phyloP scores from a whole-genome alignment of 768 basidiomycete species.

The Leccinum subtestaceum region DNA sequence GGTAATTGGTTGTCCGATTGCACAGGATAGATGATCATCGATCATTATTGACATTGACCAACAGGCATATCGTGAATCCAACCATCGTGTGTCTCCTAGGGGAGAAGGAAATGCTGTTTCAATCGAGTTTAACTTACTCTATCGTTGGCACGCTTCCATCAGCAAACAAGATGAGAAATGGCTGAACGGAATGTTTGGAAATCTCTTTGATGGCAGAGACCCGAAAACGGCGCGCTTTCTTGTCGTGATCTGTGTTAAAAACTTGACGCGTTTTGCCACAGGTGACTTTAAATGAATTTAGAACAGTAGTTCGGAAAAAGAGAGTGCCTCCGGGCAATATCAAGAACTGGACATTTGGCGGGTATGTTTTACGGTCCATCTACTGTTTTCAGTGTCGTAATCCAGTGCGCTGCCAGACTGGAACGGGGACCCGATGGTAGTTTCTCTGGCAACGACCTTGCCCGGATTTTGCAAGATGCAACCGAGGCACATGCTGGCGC shows the following conservation, averaged over 20 bases:
- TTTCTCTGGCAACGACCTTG: constrained; percentile 64
- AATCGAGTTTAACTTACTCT: constrained; percentile 65
- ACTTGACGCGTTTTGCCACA: constrained; percentile 1
- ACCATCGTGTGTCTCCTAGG: constrained; percentile 54
- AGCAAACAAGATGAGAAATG: constrained; percentile 54
- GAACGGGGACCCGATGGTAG: constrained; percentile 47
- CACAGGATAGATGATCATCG: not conserved
- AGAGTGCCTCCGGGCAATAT: constrained; percentile 18
- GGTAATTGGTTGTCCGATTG: constrained; percentile 30
- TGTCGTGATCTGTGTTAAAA: not conserved
- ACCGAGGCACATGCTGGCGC: constrained; percentile 58
- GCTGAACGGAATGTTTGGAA: constrained; percentile 46
- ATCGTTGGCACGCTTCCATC: constrained; percentile 65
- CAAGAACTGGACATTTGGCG: constrained; percentile 53
- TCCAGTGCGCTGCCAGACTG: constrained; percentile 36
- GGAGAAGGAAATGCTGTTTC: constrained; percentile 77
- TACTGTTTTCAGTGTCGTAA: not conserved
- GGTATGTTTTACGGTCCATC: constrained; percentile 28
- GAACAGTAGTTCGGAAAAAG: constrained; percentile 10
- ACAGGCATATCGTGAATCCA: constrained; percentile 48
- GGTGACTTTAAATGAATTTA: constrained; percentile 27
- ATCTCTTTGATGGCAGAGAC: constrained; percentile 42
- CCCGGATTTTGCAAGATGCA: constrained; percentile 58
- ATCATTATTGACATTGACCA: not conserved
- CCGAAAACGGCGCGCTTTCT: constrained; percentile 35